These are phyloP conservation scores for Botrytis hyacinthi DNA, from an alignment of 2,329 filamentous ascomycete species.

Conservation along the genomic window DNA sequence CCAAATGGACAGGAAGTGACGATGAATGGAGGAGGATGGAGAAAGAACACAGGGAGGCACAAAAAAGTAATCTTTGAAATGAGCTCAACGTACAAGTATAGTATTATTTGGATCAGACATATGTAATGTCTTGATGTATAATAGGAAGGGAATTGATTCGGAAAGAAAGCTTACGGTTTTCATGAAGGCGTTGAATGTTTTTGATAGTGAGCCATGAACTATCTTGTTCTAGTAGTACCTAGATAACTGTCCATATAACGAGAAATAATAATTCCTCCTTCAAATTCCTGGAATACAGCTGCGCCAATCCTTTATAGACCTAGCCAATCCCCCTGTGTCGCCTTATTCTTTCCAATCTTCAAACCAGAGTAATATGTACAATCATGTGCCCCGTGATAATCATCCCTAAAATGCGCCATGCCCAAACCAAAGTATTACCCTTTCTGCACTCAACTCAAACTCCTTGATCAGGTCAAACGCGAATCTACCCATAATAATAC, in stretches of 20 bases:
- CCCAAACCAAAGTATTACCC: background rate
- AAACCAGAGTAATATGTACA: constrained; percentile 2
- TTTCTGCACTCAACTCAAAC: background rate
- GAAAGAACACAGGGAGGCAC: background rate
- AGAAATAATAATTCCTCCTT: background rate
- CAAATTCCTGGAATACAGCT: background rate
- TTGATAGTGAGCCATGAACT: background rate
- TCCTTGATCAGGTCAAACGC: background rate
- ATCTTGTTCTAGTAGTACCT: background rate
- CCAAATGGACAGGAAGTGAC: constrained; percentile 14
- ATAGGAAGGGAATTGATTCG: background rate
- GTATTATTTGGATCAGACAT: background rate
- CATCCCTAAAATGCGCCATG: constrained; percentile 6
- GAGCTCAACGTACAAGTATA: background rate
- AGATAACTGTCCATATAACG: background rate
- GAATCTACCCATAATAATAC: background rate
- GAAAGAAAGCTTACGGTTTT: background rate
- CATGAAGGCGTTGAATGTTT: background rate
- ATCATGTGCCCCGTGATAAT: background rate
- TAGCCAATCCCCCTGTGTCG: background rate
- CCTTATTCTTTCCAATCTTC: constrained; percentile 7
- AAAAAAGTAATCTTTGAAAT: background rate
- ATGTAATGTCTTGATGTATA: background rate
- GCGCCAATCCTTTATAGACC: background rate
- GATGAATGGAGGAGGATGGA: constrained; percentile 35